phyloP scores from a whole-genome alignment of 2,329 filamentous ascomycete genomes.

The Cladophialophora carrionii region DNA sequence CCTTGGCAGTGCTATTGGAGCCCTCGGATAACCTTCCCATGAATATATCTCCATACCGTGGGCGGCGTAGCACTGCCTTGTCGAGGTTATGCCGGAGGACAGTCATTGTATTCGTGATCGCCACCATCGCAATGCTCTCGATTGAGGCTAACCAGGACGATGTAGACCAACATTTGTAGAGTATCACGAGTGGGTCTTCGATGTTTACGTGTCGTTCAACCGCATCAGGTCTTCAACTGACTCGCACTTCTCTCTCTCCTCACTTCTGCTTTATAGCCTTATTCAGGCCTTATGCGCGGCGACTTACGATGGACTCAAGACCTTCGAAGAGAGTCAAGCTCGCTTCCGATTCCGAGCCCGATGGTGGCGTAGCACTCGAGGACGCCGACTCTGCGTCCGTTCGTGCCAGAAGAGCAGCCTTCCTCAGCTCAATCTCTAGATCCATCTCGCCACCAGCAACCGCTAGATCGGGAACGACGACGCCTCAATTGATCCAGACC shows the following conservation, averaged over 20 bases:
- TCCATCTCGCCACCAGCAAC: constrained; percentile 31
- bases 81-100: neutral
- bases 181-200: neutral
- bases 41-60: neutral
- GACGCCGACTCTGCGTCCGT: constrained; percentile 20
- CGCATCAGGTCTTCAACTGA: neutral
- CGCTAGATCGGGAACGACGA: constrained; percentile 18
- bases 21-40: too few relatives aligned
- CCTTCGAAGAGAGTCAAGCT: constrained; percentile 27
- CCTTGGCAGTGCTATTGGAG: too few relatives aligned
- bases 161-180: neutral
- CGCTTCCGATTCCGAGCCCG: constrained; percentile 4
- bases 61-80: neutral
- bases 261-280: neutral
- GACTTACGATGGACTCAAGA: constrained; percentile 21
- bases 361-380: neutral
- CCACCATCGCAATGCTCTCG: neutral
- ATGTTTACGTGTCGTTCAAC: neutral
- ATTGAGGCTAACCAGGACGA: neutral
- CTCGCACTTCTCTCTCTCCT: neutral
- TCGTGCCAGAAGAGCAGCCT: constrained; percentile 25
- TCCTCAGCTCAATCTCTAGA: constrained; percentile 31
- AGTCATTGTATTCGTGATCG: neutral
- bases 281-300: neutral
- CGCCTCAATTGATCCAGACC: constrained; percentile 7